Percentiles rank a stretch among this genome's conserved stretches.
These are phyloP conservation scores for Lactarius tabidus DNA, from an alignment of 768 basidiomycete species.

Conservation along the genomic window DNA sequence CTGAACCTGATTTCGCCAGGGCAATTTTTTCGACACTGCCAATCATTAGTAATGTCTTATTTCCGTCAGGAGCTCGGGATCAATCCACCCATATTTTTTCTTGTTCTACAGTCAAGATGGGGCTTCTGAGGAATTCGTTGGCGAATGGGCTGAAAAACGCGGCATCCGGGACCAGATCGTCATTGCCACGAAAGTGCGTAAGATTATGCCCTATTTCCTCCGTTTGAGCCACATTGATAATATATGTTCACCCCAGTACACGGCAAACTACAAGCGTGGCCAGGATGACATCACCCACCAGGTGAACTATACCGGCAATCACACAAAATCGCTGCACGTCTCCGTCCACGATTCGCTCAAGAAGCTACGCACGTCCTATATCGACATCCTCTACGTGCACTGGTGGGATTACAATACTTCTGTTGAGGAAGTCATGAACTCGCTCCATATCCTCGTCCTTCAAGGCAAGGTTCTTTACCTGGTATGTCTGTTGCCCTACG, in stretches of 20 bases:
- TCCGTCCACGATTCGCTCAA: conserved; percentile 37
- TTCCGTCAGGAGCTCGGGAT: neutral
- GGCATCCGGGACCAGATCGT: conserved; percentile 38
- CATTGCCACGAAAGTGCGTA: conserved; percentile 28
- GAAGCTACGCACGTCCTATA: conserved; percentile 56
- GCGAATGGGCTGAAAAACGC: conserved; percentile 39
- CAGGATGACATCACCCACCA: conserved; percentile 29
- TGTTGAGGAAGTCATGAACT: conserved; percentile 17
- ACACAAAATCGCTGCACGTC: conserved; percentile 34
- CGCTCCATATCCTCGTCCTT: conserved; percentile 39
- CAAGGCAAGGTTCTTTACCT: conserved; percentile 43
- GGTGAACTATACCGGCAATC: conserved; percentile 43
- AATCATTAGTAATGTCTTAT: conserved; percentile 40
- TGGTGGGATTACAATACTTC: conserved; percentile 48
- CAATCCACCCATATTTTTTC: neutral
- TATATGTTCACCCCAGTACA: conserved; percentile 26
- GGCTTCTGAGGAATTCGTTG: conserved; percentile 35
- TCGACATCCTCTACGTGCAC: conserved; percentile 56
- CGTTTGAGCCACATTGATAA: neutral
- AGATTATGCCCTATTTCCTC: neutral
- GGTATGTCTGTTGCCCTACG: conserved; percentile 19
- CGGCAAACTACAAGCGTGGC: conserved; percentile 27
- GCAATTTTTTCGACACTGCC: conserved; percentile 36
- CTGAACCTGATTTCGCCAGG: conserved; percentile 10
- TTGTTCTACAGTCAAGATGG: conserved; percentile 26